A percentile compares a stretch with the other conserved stretches of the same genome.
phyloP scores from a whole-genome alignment of 495 filamentous ascomycete species.

The Tuber indicum region DNA sequence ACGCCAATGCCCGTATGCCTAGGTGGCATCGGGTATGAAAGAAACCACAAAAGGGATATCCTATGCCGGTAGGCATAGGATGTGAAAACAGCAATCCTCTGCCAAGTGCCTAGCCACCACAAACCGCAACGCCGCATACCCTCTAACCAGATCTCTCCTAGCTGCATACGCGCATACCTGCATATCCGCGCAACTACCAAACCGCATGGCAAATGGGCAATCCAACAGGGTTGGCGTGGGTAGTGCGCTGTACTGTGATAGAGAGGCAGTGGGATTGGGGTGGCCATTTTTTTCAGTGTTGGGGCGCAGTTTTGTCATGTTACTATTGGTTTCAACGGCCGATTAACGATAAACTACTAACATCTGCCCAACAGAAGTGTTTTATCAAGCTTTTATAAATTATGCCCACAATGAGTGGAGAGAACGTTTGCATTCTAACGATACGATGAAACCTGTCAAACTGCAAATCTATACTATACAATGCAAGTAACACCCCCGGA shows the following conservation, averaged over 20 bases:
- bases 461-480: neutral
- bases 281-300: neutral
- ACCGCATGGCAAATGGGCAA: too few species aligned
- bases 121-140: too few species aligned
- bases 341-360: neutral
- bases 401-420: neutral
- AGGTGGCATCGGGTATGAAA: too few species aligned
- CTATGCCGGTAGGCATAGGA: too few species aligned
- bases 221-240: neutral
- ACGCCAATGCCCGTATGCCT: too few species aligned
- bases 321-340: neutral
- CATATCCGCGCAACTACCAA: too few species aligned
- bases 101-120: too few species aligned
- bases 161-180: too few species aligned
- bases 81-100: too few species aligned
- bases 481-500: neutral
- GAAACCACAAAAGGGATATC: too few species aligned
- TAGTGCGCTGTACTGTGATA: neutral
- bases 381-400: constrained; percentile 4
- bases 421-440: neutral
- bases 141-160: too few species aligned
- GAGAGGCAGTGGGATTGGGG: neutral
- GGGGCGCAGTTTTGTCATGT: neutral
- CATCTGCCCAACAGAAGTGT: neutral
- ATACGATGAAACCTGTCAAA: neutral